Evolutionary conservation across 179 eudicot genomes (phyloP), one percentile per base, ranked within the genome.

Genomic region (Camellia oleifera): DNA sequence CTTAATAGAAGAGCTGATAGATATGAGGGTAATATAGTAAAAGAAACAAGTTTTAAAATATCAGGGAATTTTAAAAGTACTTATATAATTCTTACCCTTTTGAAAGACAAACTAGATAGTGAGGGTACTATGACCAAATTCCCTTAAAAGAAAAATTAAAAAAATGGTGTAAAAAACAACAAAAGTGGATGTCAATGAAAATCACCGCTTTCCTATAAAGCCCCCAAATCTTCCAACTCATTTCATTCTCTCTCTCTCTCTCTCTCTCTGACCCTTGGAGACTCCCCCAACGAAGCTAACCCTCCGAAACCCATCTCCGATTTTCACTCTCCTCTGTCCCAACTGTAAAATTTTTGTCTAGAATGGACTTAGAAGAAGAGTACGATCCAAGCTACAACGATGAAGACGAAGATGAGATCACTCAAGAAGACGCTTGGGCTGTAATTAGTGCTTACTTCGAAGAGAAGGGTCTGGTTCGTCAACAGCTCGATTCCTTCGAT

Each of bases 391-490:
- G 74, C 8, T 48, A 83, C 18, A 86, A 69, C 1, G 90, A 87
- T 14, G 93, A 89, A 3, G 97, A 32, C 40, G 40, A 90, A 5
- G 96, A 94, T 32, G 99, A 96, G 69, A 96, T 96, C 11, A 94
- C 98, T 0, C 99, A 96, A 75, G 99, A 96, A 52, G 99, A 96
- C 65, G 98, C 97, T 1, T 96, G 99, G 99, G 91, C 99, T 0
- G 99, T 96, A 0, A 96, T 96, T 18, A 94, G 99, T 56, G 92
- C 98, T 0, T 96, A 90, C 66, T 96, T 96, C 52, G 98, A 94
- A 65, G 98, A 96, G 74, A 96, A 94, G 74, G 99, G 99, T 4
- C 78, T 96, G 71, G 99, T 96, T 8, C 79, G 99, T 0, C 99
- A 96, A 62, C 99, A 96, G 69, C 86, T 96, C 12, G 99, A 96